These are phyloP conservation scores for Xenoacremonium recifei DNA, from an alignment of 2,329 filamentous ascomycete species.

Conservation along the genomic window DNA sequence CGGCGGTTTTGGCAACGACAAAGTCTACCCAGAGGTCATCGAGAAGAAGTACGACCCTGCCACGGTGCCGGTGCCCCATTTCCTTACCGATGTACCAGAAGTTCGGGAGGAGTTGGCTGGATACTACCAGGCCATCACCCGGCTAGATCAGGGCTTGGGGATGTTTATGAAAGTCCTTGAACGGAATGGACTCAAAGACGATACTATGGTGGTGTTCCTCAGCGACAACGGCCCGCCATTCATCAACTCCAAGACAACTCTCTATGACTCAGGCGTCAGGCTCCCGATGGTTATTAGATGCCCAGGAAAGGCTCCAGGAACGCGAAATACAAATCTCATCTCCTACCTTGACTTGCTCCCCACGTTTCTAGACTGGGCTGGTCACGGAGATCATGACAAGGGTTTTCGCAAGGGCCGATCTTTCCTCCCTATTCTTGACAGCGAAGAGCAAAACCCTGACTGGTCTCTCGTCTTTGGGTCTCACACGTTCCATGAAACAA, in stretches of 20 bases:
- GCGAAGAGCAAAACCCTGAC: neutral
- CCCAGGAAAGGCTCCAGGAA: no score
- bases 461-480: neutral
- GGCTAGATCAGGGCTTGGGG: neutral
- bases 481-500: neutral
- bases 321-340: neutral
- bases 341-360: neutral
- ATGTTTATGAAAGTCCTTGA: neutral
- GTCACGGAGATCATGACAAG: neutral
- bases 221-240: neutral
- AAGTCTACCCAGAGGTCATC: neutral
- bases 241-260: neutral
- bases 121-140: neutral
- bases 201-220: neutral
- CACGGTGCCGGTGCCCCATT: neutral
- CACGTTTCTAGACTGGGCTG: neutral
- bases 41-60: neutral
- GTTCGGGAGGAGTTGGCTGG: neutral
- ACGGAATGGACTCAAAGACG: neutral
- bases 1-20: neutral
- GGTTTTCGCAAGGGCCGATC: neutral
- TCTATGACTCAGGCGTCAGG: neutral
- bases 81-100: neutral
- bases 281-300: neutral
- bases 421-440: neutral